A percentile compares a stretch with the other conserved stretches of the same genome.
Conservation (phyloP, 208 protist genomes). For the Polymyxa betae region DNA sequence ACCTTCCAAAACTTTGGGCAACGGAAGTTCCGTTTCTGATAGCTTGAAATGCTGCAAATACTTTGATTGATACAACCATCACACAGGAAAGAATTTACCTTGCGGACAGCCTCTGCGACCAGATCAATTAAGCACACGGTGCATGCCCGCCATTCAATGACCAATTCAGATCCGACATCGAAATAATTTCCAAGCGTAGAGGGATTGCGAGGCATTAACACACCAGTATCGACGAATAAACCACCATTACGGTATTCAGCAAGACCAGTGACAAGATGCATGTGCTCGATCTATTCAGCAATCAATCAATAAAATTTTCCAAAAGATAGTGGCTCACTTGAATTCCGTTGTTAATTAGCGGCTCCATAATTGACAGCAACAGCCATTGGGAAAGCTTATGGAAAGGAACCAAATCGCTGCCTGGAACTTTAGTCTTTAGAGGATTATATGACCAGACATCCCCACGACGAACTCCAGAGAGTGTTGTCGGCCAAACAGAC, state of each 20-base stretch:
- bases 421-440: slow-evolving; percentile 12
- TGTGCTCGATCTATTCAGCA: background rate
- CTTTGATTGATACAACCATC: background rate
- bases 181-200: background rate
- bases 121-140: slow-evolving; percentile 50
- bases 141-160: slow-evolving; percentile 53
- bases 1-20: slow-evolving; percentile 54
- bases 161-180: slow-evolving; percentile 53
- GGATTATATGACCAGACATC: slow-evolving; percentile 57
- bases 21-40: background rate
- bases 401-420: slow-evolving; percentile 51
- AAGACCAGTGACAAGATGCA: slow-evolving; percentile 46
- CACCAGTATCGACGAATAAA: slow-evolving; percentile 56
- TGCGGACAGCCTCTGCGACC: slow-evolving; percentile 49
- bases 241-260: slow-evolving; percentile 56
- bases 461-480: slow-evolving; percentile 53
- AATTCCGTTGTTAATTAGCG: slow-evolving; percentile 42
- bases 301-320: background rate
- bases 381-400: slow-evolving; percentile 57
- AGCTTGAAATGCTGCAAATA: background rate
- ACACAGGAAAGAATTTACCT: background rate
- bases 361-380: slow-evolving; percentile 47
- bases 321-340: slow-evolving; percentile 1
- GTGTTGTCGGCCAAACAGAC: slow-evolving; percentile 46
- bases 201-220: slow-evolving; percentile 20